phyloP scores from a whole-genome alignment of 2,329 filamentous ascomycete species.

The Sporothrix globosa region DNA sequence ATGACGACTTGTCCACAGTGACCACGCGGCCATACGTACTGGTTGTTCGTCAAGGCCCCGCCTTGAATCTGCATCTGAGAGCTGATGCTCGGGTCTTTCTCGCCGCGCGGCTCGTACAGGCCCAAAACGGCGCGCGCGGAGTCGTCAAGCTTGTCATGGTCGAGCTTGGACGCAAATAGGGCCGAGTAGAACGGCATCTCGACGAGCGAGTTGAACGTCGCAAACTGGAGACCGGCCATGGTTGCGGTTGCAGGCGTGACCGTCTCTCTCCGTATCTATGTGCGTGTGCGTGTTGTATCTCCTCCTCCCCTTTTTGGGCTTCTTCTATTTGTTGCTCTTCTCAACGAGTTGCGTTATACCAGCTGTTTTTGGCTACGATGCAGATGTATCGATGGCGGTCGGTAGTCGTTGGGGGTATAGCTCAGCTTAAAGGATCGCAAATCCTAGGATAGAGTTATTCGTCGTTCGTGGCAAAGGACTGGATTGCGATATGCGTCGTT shows the following conservation, averaged over 20 bases:
- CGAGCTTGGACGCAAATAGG: slow-evolving; percentile 90
- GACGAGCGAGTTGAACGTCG: slow-evolving; percentile 89
- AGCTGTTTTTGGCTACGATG: not conserved
- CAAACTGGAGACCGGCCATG: slow-evolving; percentile 69
- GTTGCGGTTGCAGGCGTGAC: slow-evolving; percentile 29
- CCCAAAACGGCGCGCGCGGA: slow-evolving; percentile 85
- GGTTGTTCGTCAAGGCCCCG: slow-evolving; percentile 79
- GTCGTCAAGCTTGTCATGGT: slow-evolving; percentile 95
- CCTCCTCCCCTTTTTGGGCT: not conserved
- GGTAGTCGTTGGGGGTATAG: not conserved
- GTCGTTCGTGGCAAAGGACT: not conserved
- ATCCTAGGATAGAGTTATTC: not conserved
- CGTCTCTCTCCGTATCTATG: not conserved
- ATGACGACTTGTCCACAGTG: not conserved
- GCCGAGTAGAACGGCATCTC: slow-evolving; percentile 94
- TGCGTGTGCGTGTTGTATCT: not conserved
- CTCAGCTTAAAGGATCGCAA: slow-evolving; percentile 16
- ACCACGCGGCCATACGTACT: slow-evolving; percentile 54
- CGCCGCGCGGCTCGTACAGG: slow-evolving; percentile 79
- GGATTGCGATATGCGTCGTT: not conserved
- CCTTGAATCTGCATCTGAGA: slow-evolving; percentile 89
- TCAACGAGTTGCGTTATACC: not conserved
- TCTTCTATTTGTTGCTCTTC: not conserved
- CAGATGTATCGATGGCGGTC: not conserved
- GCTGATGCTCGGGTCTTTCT: slow-evolving; percentile 72